Base-by-base conservation (phyloP, 83 land plant genomes). In the Picea abies region DNA sequence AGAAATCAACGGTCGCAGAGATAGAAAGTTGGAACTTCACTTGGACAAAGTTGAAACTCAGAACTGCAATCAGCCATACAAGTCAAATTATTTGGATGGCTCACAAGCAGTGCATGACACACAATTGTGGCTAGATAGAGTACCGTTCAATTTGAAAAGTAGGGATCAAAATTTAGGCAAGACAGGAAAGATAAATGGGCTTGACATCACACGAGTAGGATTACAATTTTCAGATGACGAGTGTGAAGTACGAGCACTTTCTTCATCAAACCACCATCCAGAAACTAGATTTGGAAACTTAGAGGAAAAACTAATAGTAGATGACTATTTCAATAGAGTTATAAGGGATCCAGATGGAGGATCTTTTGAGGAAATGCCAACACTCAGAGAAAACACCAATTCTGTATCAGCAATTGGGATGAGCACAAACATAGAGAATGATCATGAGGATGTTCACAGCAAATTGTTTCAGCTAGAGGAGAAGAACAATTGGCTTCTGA, bases 271-370 rank as follows among this genome's bases (percentile, higher is more conserved):
- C 20, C 32, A 76, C 78, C 60, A 47, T 12, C 61, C 52, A 52
- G 78, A 76, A 76, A 76, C 29, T 35, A 76, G 35, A 76, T 49
- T 76, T 76, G 60, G 26, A 76, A 52, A 22, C n/a, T 25, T 76
- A 37, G 78, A 52, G 78, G 60, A 76, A 52, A 76, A 29, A 52
- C 60, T 12, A 7, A 60, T 22, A 12, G 52, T 76, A 19, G 60
- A 52, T 22, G 56, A 76, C 10, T 61, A 15, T 12, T 60, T 76
- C 14, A 76, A 76, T 52, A 52, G 5, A 23, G 41, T 23, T 76
- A 15, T 22, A 76, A 52, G 60, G 29, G 32, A 76, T 49, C 61
- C 52, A 76, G 56, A 76, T 15, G 22, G 19, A 76, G 47, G 25
- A 15, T 47, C 39, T 17, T 35, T 52, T 15, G 60, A 52, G 60